Conservation (phyloP, 2,329 filamentous ascomycete genomes). For the Talaromyces albobiverticillius region DNA sequence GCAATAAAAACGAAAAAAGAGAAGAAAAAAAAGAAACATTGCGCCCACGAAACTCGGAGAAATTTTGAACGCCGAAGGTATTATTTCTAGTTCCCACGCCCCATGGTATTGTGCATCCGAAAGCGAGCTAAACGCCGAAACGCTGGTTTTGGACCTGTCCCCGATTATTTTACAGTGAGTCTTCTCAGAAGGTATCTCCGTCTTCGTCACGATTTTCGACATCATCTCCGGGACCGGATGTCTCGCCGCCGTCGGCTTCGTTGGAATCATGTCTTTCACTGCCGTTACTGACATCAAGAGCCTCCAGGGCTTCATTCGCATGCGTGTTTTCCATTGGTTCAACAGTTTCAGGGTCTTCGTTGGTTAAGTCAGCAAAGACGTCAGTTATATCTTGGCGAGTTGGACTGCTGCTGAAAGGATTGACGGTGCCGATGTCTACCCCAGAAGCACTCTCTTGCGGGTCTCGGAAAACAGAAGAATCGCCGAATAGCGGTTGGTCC, state of each 20-base stretch:
- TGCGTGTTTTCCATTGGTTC: constrained; percentile 44
- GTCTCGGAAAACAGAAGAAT: constrained; percentile 34
- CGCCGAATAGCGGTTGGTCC: constrained; percentile 42
- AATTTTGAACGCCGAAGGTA: constrained; percentile 12
- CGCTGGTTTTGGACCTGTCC: not conserved
- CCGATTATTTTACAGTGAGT: constrained; percentile 6
- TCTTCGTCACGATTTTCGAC: constrained; percentile 8
- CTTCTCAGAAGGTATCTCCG: constrained; percentile 15
- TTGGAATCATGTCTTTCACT: constrained; percentile 31
- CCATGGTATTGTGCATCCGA: not conserved
- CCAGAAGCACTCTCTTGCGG: constrained; percentile 29
- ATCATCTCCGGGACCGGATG: constrained; percentile 9
- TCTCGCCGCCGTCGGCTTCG: constrained; percentile 21
- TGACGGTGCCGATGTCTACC: constrained; percentile 29
- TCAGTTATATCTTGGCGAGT: constrained; percentile 42
- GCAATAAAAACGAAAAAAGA: constrained; percentile 1
- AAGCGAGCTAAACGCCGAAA: constrained; percentile 3
- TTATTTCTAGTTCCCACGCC: constrained; percentile 8
- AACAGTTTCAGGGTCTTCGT: constrained; percentile 39
- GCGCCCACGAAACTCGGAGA: not conserved
- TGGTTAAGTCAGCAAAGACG: constrained; percentile 47
- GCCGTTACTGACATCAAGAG: constrained; percentile 37
- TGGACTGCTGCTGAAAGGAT: constrained; percentile 35
- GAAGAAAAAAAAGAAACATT: not conserved
- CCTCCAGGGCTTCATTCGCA: constrained; percentile 46